Evolutionary conservation across 1,284 basidiomycete genomes (phyloP), one percentile per base, ranked within the genome.

Genomic region (Boletus holoroseus): DNA sequence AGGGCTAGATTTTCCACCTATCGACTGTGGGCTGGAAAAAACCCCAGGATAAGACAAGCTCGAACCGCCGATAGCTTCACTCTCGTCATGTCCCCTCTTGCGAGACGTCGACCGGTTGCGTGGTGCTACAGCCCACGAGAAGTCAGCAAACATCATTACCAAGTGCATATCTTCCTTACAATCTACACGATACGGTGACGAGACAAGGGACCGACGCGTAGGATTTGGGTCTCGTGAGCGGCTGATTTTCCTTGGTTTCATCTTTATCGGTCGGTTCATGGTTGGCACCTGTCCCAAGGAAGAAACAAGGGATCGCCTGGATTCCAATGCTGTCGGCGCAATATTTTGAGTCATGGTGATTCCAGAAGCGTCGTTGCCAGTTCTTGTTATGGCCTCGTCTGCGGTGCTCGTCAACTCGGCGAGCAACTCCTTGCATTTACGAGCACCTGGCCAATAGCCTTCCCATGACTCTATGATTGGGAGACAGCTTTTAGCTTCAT

Each of bases 381-480:
- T 62, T 55, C 75, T 72, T 22, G 67, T 68, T 44, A 87, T 81
- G 36, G 84, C 86, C 49, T 86, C 83, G 41, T 69, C 78, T 3
- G 86, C 83, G 5, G 83, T 89, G 42, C 69, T 80, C 27, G 79
- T 77, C 45, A 89, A 72, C 56, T 89, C 87, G 40, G 76, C 70
- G 41, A 89, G 76, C 24, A 89, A 68, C 57, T 90, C 86, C 66
- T 84, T 90, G 73, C 91, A 88, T 69, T 93, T 92, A 40, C 81
- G 77, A 50, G 88, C 88, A 18, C 91, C 91, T 16, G 91, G 91
- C 91, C 91, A 94, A 46, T 82, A 79, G 1, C 88, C 88, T 69
- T 92, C 91, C 79, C 91, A 88, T 4, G 82, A 81, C 62, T 84
- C 83, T 48, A 94, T 72, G 15, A 88, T 83, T 18, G 71, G 65